Conservation (phyloP, 148 eudicot species). For the Euryodendron excelsum region DNA sequence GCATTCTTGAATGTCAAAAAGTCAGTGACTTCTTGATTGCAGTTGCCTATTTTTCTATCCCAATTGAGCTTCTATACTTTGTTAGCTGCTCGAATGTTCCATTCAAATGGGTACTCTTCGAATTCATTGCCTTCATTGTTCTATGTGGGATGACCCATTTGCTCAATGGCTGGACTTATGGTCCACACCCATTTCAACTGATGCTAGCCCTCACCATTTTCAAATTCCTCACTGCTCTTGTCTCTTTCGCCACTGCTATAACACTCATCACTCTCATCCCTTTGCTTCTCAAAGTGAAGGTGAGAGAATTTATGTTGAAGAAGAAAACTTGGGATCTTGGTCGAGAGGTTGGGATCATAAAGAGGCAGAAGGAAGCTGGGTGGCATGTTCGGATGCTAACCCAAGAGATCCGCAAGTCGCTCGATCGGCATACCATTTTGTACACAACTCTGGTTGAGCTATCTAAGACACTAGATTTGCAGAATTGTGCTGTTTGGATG, state of each 20-base stretch:
- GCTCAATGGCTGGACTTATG: slow-evolving; percentile 86
- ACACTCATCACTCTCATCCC: slow-evolving; percentile 81
- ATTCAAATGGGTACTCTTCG: slow-evolving; percentile 83
- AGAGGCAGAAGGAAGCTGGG: slow-evolving; percentile 69
- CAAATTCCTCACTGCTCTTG: slow-evolving; percentile 78
- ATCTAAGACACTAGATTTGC: slow-evolving; percentile 69
- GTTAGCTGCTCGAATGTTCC: slow-evolving; percentile 86
- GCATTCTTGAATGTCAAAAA: slow-evolving; percentile 63
- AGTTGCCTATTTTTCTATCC: slow-evolving; percentile 85
- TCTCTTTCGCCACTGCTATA: slow-evolving; percentile 86
- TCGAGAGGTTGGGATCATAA: slow-evolving; percentile 75
- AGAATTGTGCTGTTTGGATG: slow-evolving; percentile 94
- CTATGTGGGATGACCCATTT: slow-evolving; percentile 96
- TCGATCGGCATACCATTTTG: slow-evolving; percentile 76
- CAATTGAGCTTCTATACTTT: slow-evolving; percentile 82
- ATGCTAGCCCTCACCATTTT: slow-evolving; percentile 70
- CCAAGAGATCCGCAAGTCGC: slow-evolving; percentile 78
- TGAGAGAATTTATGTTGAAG: slow-evolving; percentile 76
- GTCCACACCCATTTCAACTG: slow-evolving; percentile 71
- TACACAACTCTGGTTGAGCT: slow-evolving; percentile 78
- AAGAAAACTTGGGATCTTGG: slow-evolving; percentile 81
- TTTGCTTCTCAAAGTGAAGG: slow-evolving; percentile 78
- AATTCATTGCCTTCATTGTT: slow-evolving; percentile 86
- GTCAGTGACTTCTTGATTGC: slow-evolving; percentile 88
- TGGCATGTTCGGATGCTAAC: slow-evolving; percentile 93